phyloP scores from a whole-genome alignment of 495 filamentous ascomycete genomes.

The Aspergillus funiculosus region DNA sequence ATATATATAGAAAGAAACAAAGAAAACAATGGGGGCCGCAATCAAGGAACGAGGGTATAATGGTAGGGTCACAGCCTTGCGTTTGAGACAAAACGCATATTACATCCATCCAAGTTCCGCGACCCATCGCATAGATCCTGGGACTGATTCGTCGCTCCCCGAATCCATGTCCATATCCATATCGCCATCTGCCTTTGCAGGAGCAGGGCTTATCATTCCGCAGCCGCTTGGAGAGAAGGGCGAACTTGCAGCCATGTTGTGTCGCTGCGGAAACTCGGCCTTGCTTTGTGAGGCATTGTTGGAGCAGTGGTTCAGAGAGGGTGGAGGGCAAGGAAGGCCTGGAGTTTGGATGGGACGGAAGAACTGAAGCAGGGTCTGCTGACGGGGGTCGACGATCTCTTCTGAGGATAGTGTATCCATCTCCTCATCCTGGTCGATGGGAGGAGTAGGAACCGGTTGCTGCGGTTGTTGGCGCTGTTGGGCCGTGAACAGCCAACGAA shows the following conservation, averaged over 20 bases:
- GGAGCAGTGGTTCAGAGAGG: conserved; percentile 3
- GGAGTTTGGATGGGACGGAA: conserved; percentile 35
- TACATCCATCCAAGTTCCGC: conserved; percentile 25
- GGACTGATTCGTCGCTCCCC: conserved; percentile 18
- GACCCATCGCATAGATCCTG: conserved; percentile 13
- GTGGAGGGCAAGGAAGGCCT: conserved; percentile 8
- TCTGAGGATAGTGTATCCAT: conserved; percentile 27
- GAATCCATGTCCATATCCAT: conserved; percentile 42
- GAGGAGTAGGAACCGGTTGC: conserved; percentile 18
- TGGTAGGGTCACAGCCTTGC: background rate
- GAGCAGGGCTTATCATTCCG: conserved; percentile 24
- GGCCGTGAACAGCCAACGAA: conserved; percentile 42
- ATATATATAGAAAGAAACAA: background rate
- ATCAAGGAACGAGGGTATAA: conserved; percentile 8
- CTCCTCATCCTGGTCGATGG: conserved; percentile 23
- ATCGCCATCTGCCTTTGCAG: conserved; percentile 30
- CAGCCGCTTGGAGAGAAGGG: conserved; percentile 18
- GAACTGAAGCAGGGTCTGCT: conserved; percentile 41
- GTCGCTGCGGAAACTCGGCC: conserved; percentile 18
- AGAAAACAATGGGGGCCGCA: background rate
- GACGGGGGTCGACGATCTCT: conserved; percentile 38
- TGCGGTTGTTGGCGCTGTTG: conserved; percentile 31
- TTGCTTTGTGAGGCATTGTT: conserved; percentile 18
- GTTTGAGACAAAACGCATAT: conserved; percentile 1
- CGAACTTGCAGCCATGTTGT: conserved; percentile 18